These are phyloP conservation scores for Solidago caesia DNA, from an alignment of 129 eudicot genomes.

Conservation along the genomic window DNA sequence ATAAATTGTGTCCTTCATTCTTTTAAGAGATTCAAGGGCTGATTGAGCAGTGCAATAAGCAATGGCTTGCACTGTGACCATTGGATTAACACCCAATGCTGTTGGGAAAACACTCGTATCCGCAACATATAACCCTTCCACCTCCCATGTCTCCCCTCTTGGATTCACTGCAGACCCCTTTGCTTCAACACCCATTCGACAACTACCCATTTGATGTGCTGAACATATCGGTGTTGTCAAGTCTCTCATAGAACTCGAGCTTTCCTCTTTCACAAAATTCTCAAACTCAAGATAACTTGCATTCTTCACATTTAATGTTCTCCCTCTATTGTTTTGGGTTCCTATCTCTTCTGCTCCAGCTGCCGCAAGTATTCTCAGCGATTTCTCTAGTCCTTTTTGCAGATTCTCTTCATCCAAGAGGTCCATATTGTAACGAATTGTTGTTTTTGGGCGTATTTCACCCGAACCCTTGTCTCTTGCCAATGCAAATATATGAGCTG, in stretches of 20 bases:
- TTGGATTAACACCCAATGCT: constrained; percentile 82
- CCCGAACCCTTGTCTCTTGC: constrained; percentile 67
- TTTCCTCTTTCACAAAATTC: constrained; percentile 60
- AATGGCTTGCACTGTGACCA: constrained; percentile 70
- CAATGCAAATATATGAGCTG: constrained; percentile 63
- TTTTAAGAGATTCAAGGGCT: constrained; percentile 47
- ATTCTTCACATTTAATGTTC: constrained; percentile 43
- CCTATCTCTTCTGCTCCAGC: constrained; percentile 82
- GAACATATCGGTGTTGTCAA: constrained; percentile 52
- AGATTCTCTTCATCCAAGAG: constrained; percentile 41
- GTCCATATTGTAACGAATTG: constrained; percentile 47
- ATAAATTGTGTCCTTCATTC: constrained; percentile 23
- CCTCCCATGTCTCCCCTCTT: constrained; percentile 73
- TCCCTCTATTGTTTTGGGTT: constrained; percentile 49
- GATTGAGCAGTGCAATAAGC: constrained; percentile 75
- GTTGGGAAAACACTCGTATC: constrained; percentile 79
- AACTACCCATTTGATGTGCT: constrained; percentile 88
- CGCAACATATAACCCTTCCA: constrained; percentile 63
- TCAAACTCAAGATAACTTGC: constrained; percentile 49
- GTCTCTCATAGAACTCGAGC: constrained; percentile 41
- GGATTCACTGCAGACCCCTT: constrained; percentile 54
- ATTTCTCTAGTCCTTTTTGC: constrained; percentile 54
- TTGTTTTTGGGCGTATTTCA: constrained; percentile 21
- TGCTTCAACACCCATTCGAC: constrained; percentile 66
- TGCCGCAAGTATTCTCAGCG: constrained; percentile 59